These are phyloP conservation scores for Thielaviopsis cerberus DNA, from an alignment of 2,329 filamentous ascomycete species.

Conservation along the genomic window DNA sequence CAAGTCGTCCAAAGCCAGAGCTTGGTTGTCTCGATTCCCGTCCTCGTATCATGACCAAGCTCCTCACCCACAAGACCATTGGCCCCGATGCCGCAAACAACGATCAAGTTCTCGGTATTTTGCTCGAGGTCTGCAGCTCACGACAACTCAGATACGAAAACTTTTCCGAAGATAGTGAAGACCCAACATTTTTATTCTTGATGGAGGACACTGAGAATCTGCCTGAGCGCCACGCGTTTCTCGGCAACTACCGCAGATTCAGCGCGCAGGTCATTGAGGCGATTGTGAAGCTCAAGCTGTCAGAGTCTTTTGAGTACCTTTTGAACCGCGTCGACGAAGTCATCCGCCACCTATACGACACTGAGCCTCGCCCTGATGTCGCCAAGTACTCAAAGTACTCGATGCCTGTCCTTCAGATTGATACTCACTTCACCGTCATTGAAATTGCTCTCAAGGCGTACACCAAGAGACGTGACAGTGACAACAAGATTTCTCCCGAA, in stretches of 20 bases:
- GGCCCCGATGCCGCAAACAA: conserved; percentile 42
- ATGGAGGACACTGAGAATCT: conserved; percentile 88
- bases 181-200: conserved; percentile 64
- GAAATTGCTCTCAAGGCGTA: conserved; percentile 81
- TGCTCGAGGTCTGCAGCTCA: conserved; percentile 67
- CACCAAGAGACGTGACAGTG: conserved; percentile 46
- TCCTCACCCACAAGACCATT: conserved; percentile 55
- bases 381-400: conserved; percentile 50
- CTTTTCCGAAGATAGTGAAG: conserved; percentile 61
- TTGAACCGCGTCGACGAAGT: conserved; percentile 59
- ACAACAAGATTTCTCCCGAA: conserved; percentile 1
- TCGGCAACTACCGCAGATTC: conserved; percentile 88
- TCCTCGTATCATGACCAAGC: conserved; percentile 72
- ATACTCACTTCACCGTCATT: conserved; percentile 77
- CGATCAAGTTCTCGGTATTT: conserved; percentile 45
- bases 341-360: conserved; percentile 57
- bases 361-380: conserved; percentile 45
- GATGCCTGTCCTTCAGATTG: conserved; percentile 56
- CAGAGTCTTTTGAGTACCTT: conserved; percentile 75
- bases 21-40: conserved; percentile 79
- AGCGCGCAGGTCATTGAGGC: conserved; percentile 73
- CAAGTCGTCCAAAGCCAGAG: conserved; percentile 68
- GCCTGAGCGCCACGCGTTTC: conserved; percentile 82
- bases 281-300: conserved; percentile 63
- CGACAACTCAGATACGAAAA: conserved; percentile 76